Conservation (phyloP, 441 rosid genomes). For the Aquilaria agallochum region DNA sequence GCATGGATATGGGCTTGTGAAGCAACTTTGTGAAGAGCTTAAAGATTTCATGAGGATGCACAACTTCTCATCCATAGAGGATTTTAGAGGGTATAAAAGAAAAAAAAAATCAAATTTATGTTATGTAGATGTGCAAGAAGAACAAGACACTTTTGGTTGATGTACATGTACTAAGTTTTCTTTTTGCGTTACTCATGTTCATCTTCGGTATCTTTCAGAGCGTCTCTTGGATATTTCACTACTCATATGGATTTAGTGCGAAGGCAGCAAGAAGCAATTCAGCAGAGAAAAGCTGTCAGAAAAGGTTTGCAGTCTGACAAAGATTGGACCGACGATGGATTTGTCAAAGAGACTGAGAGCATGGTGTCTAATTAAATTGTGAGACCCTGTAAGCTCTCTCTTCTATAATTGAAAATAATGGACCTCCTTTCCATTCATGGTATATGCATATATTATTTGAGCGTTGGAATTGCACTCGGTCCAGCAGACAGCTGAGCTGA, state of each 20-base stretch:
- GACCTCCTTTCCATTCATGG: slow-evolving; percentile 4
- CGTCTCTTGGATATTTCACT: slow-evolving; percentile 82
- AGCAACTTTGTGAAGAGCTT: slow-evolving; percentile 73
- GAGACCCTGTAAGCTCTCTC: slow-evolving; percentile 5
- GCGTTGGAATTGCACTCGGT: neutral
- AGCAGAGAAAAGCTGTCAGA: slow-evolving; percentile 61
- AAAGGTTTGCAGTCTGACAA: slow-evolving; percentile 88
- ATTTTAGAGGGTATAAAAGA: slow-evolving; percentile 75
- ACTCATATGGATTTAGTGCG: slow-evolving; percentile 81
- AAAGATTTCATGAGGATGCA: slow-evolving; percentile 87
- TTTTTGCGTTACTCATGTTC: neutral
- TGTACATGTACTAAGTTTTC: neutral
- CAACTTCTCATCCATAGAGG: slow-evolving; percentile 76
- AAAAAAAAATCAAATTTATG: neutral
- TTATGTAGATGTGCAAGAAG: neutral
- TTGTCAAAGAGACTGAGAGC: slow-evolving; percentile 86
- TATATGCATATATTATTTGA: neutral
- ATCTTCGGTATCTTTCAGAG: slow-evolving; percentile 32
- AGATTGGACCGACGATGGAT: slow-evolving; percentile 98
- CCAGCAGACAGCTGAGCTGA: neutral
- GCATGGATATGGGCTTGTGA: slow-evolving; percentile 91
- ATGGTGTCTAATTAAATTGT: slow-evolving; percentile 82
- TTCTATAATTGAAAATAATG: slow-evolving; percentile 7
- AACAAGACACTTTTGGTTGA: neutral
- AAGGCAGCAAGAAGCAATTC: slow-evolving; percentile 80